These are phyloP conservation scores for Diaporthe eres DNA, from an alignment of 2,329 filamentous ascomycete species.

Conservation along the genomic window DNA sequence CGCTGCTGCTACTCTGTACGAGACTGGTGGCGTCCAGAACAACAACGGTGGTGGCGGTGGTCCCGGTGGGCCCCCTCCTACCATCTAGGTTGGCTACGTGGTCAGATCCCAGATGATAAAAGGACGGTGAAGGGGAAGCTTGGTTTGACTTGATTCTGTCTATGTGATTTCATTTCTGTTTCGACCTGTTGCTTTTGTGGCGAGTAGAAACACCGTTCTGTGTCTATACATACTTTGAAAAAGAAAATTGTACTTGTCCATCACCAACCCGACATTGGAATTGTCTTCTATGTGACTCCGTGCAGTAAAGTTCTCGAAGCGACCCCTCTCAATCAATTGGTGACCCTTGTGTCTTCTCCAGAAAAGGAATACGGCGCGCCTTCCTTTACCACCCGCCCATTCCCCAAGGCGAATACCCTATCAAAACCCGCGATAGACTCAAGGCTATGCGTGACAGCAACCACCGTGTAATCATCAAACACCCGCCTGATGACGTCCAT, in stretches of 20 bases:
- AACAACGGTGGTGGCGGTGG: constrained; percentile 42
- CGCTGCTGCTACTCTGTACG: constrained; percentile 52
- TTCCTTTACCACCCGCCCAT: constrained; percentile 24
- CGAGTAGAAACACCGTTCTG: background rate
- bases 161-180: background rate
- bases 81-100: background rate
- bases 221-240: background rate
- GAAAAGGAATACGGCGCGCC: constrained; percentile 1
- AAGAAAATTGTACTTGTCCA: background rate
- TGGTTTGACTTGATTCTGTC: background rate
- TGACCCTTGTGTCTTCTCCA: background rate
- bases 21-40: constrained; percentile 50
- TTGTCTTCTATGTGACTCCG: background rate
- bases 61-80: constrained; percentile 36
- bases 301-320: too few species aligned
- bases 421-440: constrained; percentile 36
- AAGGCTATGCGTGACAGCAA: constrained; percentile 32
- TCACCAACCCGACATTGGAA: too few species aligned
- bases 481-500: constrained; percentile 41
- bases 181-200: background rate
- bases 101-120: background rate
- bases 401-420: constrained; percentile 25
- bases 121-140: background rate
- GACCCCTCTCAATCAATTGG: background rate
- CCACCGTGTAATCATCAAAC: constrained; percentile 38